phyloP scores from a whole-genome alignment of 495 filamentous ascomycete species.

The Pyrenopolyporus hunteri region DNA sequence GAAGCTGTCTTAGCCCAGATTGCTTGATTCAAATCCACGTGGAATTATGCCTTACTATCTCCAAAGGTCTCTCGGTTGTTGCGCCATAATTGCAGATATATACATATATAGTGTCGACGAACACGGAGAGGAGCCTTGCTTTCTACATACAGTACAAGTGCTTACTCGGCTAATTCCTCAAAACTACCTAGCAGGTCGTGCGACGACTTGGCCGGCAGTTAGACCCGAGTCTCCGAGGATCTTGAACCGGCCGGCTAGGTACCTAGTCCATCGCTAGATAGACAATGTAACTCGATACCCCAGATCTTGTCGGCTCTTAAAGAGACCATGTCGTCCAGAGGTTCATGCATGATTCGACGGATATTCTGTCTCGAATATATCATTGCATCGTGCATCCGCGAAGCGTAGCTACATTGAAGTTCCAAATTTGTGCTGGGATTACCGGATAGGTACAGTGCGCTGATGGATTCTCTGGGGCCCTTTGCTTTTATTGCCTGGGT shows the following conservation, averaged over 20 bases:
- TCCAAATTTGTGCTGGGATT: neutral
- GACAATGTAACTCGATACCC: conserved; percentile 20
- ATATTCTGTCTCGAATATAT: conserved; percentile 23
- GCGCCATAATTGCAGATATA: neutral
- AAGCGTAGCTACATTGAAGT: conserved; percentile 7
- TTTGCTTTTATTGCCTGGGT: conserved; percentile 17
- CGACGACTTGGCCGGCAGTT: conserved; percentile 25
- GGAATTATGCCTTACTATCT: conserved; percentile 28
- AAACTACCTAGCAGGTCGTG: neutral
- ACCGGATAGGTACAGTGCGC: conserved; percentile 17
- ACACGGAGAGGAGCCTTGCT: conserved; percentile 8
- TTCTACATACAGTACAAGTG: conserved; percentile 7
- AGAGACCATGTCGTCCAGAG: conserved; percentile 11
- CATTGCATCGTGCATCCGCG: neutral
- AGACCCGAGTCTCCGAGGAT: conserved; percentile 17
- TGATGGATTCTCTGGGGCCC: conserved; percentile 21
- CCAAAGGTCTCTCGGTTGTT: conserved; percentile 8
- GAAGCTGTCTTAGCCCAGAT: conserved; percentile 26
- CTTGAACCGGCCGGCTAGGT: neutral
- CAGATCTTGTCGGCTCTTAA: conserved; percentile 14
- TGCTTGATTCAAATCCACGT: conserved; percentile 33
- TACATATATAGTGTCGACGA: no score
- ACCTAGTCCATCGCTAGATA: conserved; percentile 4
- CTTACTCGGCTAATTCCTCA: conserved; percentile 19
- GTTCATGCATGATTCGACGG: conserved; percentile 13